phyloP scores from a whole-genome alignment of 179 eudicot species.

The Silene coronaria region DNA sequence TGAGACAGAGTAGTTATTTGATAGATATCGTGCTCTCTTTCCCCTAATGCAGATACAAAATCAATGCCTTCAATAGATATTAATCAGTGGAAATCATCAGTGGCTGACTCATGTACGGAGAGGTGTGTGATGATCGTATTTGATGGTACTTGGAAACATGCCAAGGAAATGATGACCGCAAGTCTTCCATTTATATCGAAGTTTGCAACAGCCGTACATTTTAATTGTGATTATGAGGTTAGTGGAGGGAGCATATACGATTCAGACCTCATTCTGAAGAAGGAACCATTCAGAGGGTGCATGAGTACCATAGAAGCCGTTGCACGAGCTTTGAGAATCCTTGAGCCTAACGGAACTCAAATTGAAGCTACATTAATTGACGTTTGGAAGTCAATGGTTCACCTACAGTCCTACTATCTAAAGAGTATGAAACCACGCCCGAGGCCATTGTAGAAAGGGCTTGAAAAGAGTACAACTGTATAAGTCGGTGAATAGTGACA shows the following conservation, averaged over 20 bases:
- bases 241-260: slow-evolving; percentile 65
- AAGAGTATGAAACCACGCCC: slow-evolving; percentile 59
- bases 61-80: slow-evolving; percentile 47
- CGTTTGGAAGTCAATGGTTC: slow-evolving; percentile 71
- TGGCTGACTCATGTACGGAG: slow-evolving; percentile 8
- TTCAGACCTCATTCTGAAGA: slow-evolving; percentile 77
- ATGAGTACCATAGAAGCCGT: slow-evolving; percentile 95
- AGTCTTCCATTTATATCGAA: slow-evolving; percentile 78
- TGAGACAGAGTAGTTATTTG: not conserved
- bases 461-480: slow-evolving; percentile 2
- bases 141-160: slow-evolving; percentile 98
- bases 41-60: slow-evolving; percentile 46
- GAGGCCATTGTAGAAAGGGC: slow-evolving; percentile 38
- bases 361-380: slow-evolving; percentile 58
- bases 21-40: not conserved
- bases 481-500: slow-evolving; percentile 5
- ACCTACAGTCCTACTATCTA: slow-evolving; percentile 55
- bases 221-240: slow-evolving; percentile 51
- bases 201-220: slow-evolving; percentile 62
- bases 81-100: slow-evolving; percentile 40
- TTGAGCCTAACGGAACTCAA: slow-evolving; percentile 64
- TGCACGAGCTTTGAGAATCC: slow-evolving; percentile 65
- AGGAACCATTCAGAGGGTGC: slow-evolving; percentile 88
- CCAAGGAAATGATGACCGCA: slow-evolving; percentile 89
- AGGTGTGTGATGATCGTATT: slow-evolving; percentile 58